phyloP scores from a whole-genome alignment of 176 grass and related monocot genomes.

The Aechmea fasciata region DNA sequence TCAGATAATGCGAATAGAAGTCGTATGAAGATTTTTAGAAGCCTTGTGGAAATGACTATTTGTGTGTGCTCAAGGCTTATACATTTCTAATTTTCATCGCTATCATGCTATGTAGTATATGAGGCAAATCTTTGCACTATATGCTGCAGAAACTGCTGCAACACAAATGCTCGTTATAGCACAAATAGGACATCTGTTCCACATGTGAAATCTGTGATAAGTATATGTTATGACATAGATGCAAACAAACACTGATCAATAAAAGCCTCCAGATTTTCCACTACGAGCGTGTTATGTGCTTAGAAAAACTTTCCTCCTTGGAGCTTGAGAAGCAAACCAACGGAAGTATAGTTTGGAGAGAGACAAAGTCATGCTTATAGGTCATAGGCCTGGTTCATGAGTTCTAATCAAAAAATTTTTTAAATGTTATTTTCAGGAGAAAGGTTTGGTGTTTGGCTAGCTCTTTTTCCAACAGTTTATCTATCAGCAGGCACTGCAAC shows the following conservation, averaged over 20 bases:
- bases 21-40: too few relatives aligned
- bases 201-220: not conserved
- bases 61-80: too few relatives aligned
- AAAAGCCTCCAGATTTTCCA: too few relatives aligned
- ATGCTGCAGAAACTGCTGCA: not conserved
- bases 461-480: constrained; percentile 96
- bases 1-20: too few relatives aligned
- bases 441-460: constrained; percentile 69
- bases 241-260: not conserved
- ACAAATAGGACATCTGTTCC: not conserved
- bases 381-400: not conserved
- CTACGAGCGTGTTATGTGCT: not conserved
- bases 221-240: not conserved
- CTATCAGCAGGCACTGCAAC: constrained; percentile 90
- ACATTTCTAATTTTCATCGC: too few relatives aligned
- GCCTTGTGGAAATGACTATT: too few relatives aligned
- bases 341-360: not conserved
- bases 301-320: not conserved
- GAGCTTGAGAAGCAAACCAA: not conserved
- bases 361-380: not conserved
- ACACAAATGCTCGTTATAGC: not conserved
- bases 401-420: not conserved
- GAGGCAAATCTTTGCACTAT: not conserved
- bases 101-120: not conserved
- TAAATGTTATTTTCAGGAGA: constrained; percentile 49